Evolutionary conservation across 2,329 filamentous ascomycete genomes (phyloP), one percentile per base, ranked within the genome.

Genomic region (Botrytis galanthina): DNA sequence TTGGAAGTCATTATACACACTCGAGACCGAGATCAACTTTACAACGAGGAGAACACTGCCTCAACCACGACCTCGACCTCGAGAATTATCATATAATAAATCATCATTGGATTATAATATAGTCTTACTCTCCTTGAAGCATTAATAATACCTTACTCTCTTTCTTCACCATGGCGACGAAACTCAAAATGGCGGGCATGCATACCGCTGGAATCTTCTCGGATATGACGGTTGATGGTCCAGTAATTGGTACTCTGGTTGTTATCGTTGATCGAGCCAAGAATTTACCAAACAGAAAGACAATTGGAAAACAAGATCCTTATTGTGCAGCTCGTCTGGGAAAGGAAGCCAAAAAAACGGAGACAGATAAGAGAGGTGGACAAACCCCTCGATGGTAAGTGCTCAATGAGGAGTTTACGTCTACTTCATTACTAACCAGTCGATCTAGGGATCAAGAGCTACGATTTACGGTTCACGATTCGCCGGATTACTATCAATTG

Each of bases 291-390:
- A 99, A 99, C 84, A 86, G 94, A 78, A 97, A 97, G 86, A 96
- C 94, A 9, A 98, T 99, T 86, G 96, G 96, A 73, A 99, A 99
- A 84, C 96, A 99, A 84, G 95, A 98, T 81, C 95, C 96, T 0
- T 99, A 98, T 83, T 98, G 95, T 83, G 96, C 96, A 54, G 95
- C 94, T 46, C 88, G 96, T 71, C 85, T 99, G 63, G 96, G 95
- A 48, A 99, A 99, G 83, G 95, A 98, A 83, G 96, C 96, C 66
- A 97, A 97, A 85, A 98, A 98, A 87, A 99, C 96, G 4, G 92
- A 92, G 59, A 98, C 95, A 7, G 96, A 99, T 83, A 91, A 95
- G 78, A 89, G 96, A 80, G 96, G 96, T 76, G 96, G 96, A 60
- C 96, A 99, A 84, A 98, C 96, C 57, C 96, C 96, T 12, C 91